phyloP scores from a whole-genome alignment of 129 eudicot species.

The Flaveria sonorensis region DNA sequence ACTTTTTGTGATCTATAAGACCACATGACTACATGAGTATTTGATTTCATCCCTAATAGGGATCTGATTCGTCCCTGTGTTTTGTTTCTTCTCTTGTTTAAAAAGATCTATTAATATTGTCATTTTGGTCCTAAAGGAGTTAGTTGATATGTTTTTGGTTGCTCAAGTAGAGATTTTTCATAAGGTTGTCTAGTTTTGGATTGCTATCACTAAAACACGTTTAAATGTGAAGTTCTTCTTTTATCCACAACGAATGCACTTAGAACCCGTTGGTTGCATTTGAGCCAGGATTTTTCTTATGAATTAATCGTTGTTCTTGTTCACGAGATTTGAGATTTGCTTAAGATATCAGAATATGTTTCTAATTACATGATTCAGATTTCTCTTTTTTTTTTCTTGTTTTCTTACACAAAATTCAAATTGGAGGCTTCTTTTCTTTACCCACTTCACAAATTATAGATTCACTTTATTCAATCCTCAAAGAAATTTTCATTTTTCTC shows the following conservation, averaged over 20 bases:
- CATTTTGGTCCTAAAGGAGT: too few relatives aligned
- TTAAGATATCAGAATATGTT: too few relatives aligned
- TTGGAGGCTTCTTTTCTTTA: neutral
- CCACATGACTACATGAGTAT: neutral
- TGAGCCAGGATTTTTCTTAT: too few relatives aligned
- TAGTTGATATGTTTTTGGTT: too few relatives aligned
- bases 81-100: neutral
- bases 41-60: constrained; percentile 1
- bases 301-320: too few relatives aligned
- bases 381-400: neutral
- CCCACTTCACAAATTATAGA: neutral
- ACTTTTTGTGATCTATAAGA: neutral
- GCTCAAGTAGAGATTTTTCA: too few relatives aligned
- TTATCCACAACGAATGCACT: too few relatives aligned
- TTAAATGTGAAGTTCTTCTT: too few relatives aligned
- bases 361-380: neutral
- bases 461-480: constrained; percentile 5
- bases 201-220: too few relatives aligned
- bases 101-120: neutral
- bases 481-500: neutral
- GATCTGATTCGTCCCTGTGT: constrained; percentile 2
- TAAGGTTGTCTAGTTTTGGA: too few relatives aligned
- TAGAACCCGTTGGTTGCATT: too few relatives aligned
- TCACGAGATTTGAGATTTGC: too few relatives aligned
- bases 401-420: neutral